phyloP scores from a whole-genome alignment of 306 rosid species.

The Medicago lupulina region DNA sequence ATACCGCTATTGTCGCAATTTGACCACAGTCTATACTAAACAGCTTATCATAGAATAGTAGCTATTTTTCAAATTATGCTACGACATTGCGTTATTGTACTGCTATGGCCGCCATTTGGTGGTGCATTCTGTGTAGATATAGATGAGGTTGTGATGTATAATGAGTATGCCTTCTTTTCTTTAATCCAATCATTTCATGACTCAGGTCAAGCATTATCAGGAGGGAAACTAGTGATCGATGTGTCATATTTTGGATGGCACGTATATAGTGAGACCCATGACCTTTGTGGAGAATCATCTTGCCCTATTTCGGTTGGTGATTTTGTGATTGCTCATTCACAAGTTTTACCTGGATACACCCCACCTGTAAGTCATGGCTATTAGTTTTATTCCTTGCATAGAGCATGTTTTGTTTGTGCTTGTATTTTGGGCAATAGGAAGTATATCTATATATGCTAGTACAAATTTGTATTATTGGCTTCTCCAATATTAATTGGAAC shows the following conservation, averaged over 20 bases:
- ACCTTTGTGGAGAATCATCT: conserved; percentile 81
- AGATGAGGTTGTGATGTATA: conserved; percentile 21
- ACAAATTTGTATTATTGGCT: conserved; percentile 17
- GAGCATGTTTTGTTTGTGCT: background rate
- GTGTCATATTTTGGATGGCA: conserved; percentile 84
- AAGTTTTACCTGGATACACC: conserved; percentile 72
- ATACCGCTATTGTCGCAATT: no score
- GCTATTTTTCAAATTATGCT: no score
- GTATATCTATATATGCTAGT: conserved; percentile 9
- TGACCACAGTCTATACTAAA: no score
- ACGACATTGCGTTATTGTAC: no score
- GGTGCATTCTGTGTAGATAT: background rate
- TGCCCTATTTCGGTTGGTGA: conserved; percentile 83
- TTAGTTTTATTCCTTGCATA: conserved; percentile 21
- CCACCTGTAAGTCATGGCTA: conserved; percentile 76
- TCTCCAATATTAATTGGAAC: conserved; percentile 5
- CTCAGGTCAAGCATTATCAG: conserved; percentile 65
- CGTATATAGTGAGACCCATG: conserved; percentile 77
- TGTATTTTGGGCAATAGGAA: conserved; percentile 7
- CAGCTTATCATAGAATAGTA: no score
- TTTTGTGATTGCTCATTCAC: conserved; percentile 80
- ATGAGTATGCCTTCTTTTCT: conserved; percentile 1
- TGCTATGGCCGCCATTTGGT: background rate
- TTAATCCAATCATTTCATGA: conserved; percentile 33
- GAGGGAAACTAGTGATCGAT: conserved; percentile 78